Base-by-base conservation (phyloP, 352 stramenopile genomes). In the Phytophthora chlamydospora region DNA sequence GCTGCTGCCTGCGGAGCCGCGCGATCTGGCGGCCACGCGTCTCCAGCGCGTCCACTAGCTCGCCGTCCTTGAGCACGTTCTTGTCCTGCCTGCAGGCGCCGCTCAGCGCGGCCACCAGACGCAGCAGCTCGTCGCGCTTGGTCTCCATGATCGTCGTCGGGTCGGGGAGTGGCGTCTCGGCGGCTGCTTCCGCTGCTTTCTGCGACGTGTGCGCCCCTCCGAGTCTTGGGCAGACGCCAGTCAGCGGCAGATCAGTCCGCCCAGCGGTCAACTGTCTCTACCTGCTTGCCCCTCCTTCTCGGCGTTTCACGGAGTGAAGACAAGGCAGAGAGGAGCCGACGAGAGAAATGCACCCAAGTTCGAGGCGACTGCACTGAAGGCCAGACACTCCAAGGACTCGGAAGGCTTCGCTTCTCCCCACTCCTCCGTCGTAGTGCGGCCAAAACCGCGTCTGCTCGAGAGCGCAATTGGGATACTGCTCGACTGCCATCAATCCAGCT, bases 41-140 rank as follows among this genome's bases (percentile, higher is more conserved):
- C 66, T 92, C 83, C 32, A 92, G 56, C 29, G 55, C 49, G 62
- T 92, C 83, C 58, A 92, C 81, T 16, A 92, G 73, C 58, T 77
- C 68, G 24, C 63, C 58, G 57, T 92, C 83, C 54, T 87, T 85
- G 13, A 92, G 75, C 58, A 90, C 77, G 29, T 90, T 90, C 21
- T 43, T 34, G 66, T 92, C 81, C 21, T 66, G 51, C 48, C 73
- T 69, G 44, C 83, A 92, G 17, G 83, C 83, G 52, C 49, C 60
- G 58, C 80, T 90, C 16, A 92, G 74, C 34, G 77, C 71, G 16
- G 65, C 70, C 54, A 92, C 79, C 14, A 90, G 71, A n/a, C 57
- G 70, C 39, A 66, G 35, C 32, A 87, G 48, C 40, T 83, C 75
- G 32, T 78, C 51, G 16, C 58, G 62, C 65, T 62, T 68, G 11